Conservation (phyloP, 257 asterid genomes). For the Scutellaria minor region DNA sequence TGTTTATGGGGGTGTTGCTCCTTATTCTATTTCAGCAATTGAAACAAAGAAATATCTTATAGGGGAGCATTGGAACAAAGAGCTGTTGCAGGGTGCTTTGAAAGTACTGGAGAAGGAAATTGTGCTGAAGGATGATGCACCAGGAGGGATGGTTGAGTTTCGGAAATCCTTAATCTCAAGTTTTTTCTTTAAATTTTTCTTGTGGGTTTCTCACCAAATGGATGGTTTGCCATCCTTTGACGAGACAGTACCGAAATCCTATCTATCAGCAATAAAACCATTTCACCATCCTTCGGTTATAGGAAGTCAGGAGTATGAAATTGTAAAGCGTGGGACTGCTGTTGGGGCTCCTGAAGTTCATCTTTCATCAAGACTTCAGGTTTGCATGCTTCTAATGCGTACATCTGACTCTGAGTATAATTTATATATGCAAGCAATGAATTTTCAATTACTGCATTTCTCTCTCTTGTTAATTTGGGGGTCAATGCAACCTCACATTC, state of each 20-base stretch:
- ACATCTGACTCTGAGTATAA: neutral
- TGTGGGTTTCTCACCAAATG: slow-evolving; percentile 89
- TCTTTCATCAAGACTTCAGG: slow-evolving; percentile 92
- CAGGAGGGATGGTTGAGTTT: slow-evolving; percentile 98
- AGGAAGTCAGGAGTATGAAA: slow-evolving; percentile 76
- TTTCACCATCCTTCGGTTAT: slow-evolving; percentile 63
- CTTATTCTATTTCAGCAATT: slow-evolving; percentile 65
- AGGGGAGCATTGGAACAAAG: slow-evolving; percentile 75
- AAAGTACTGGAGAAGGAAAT: slow-evolving; percentile 69
- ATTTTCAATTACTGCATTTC: neutral
- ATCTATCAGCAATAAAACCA: slow-evolving; percentile 75
- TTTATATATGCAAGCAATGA: slow-evolving; percentile 2
- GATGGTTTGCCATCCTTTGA: slow-evolving; percentile 55
- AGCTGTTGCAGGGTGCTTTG: slow-evolving; percentile 66
- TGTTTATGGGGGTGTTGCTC: slow-evolving; percentile 94
- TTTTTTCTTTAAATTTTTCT: slow-evolving; percentile 88
- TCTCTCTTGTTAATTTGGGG: slow-evolving; percentile 12
- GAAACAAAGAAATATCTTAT: slow-evolving; percentile 64
- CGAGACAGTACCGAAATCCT: slow-evolving; percentile 62
- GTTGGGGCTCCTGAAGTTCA: slow-evolving; percentile 94
- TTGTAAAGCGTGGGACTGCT: slow-evolving; percentile 74
- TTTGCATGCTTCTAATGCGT: slow-evolving; percentile 35
- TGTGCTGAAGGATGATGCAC: slow-evolving; percentile 81
- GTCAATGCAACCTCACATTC: neutral
- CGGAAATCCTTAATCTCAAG: slow-evolving; percentile 80